Conservation (phyloP, 305 asterid species). For the Fraxinus sp. region DNA sequence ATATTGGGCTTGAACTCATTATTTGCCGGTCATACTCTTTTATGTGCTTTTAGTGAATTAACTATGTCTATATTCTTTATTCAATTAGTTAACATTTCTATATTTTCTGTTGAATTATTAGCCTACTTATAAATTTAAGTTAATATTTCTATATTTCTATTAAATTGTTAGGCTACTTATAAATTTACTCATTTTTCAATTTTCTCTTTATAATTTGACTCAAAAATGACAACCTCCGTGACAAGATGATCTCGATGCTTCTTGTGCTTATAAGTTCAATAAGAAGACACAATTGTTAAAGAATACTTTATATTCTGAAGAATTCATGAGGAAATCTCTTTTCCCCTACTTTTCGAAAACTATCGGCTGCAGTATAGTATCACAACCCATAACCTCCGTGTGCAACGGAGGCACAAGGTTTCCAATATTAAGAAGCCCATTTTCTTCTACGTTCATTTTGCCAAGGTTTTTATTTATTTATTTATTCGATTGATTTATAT, state of each 20-base stretch:
- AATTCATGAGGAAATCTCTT: background rate
- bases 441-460: conserved; percentile 69
- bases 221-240: background rate
- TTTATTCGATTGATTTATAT: background rate
- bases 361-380: background rate
- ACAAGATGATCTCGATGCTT: background rate
- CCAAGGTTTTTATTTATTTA: conserved; percentile 41
- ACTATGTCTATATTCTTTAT: too few relatives aligned
- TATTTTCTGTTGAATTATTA: too few relatives aligned
- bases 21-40: too few relatives aligned
- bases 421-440: conserved; percentile 70
- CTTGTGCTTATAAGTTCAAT: background rate
- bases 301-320: background rate
- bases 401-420: conserved; percentile 18
- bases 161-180: background rate
- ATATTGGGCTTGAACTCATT: too few relatives aligned
- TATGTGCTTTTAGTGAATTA: too few relatives aligned
- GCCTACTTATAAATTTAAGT: too few relatives aligned
- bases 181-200: background rate
- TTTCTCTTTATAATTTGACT: background rate
- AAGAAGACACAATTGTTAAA: background rate
- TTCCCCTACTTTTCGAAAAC: background rate
- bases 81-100: too few relatives aligned
- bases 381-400: too few relatives aligned
- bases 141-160: too few relatives aligned